phyloP scores from a whole-genome alignment of 768 basidiomycete species.

The Lactifluus hygrophoroides region DNA sequence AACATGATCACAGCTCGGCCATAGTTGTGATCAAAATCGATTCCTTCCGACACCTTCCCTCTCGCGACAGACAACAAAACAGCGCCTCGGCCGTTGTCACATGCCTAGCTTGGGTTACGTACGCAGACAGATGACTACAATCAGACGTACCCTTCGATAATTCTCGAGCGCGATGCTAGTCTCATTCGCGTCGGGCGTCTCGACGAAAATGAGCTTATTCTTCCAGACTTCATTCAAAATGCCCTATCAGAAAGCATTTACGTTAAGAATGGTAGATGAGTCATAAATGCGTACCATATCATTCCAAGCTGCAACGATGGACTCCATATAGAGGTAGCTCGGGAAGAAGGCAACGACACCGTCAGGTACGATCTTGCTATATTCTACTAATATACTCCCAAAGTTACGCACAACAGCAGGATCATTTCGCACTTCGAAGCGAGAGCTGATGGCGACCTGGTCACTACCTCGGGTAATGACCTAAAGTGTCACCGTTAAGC shows the following conservation, averaged over 20 bases:
- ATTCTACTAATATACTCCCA: constrained; percentile 95
- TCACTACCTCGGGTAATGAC: constrained; percentile 97
- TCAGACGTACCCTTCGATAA: constrained; percentile 67
- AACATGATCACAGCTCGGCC: constrained; percentile 99
- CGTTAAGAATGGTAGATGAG: neutral
- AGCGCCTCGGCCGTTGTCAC: constrained; percentile 96
- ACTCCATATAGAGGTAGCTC: constrained; percentile 99
- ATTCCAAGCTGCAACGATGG: constrained; percentile 99
- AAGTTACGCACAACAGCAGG: constrained; percentile 99
- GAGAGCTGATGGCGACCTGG: constrained; percentile 96
- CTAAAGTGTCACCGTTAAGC: constrained; percentile 32
- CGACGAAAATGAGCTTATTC: constrained; percentile 97
- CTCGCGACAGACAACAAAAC: constrained; percentile 94
- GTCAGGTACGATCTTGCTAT: constrained; percentile 96
- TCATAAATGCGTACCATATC: constrained; percentile 77
- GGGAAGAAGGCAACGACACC: constrained; percentile 99
- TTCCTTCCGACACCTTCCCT: constrained; percentile 99
- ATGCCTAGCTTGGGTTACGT: constrained; percentile 50
- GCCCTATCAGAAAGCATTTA: constrained; percentile 46
- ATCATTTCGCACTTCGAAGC: constrained; percentile 98
- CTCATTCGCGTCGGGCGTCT: constrained; percentile 98
- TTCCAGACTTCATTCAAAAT: constrained; percentile 99
- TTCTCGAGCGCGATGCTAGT: constrained; percentile 97
- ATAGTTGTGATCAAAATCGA: constrained; percentile 99
- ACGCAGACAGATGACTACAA: neutral